Evolutionary conservation across 345 rosid species (phyloP).

Genomic region (Rhizophora mangle): DNA sequence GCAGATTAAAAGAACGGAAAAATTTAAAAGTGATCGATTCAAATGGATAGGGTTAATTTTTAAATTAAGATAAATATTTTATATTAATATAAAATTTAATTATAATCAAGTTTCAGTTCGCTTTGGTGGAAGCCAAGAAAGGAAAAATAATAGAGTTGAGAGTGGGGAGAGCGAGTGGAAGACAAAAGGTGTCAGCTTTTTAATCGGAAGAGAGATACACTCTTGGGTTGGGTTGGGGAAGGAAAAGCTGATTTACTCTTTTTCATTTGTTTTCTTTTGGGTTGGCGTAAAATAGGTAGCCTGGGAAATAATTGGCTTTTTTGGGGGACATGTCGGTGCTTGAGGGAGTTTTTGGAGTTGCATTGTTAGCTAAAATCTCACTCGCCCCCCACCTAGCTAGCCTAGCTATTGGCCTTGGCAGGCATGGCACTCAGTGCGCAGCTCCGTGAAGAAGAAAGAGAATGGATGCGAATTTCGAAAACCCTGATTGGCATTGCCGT

Average conservation of each 20-base stretch:
- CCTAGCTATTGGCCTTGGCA: slow-evolving; percentile 19
- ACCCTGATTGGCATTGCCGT: slow-evolving; percentile 35
- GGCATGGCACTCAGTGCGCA: slow-evolving; percentile 10
- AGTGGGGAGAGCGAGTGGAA: not conserved
- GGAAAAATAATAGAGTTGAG: not conserved
- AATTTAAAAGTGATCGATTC: too few relatives aligned
- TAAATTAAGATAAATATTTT: too few relatives aligned
- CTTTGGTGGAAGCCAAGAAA: too few relatives aligned
- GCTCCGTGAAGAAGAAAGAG: not conserved
- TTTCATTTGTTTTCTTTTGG: not conserved
- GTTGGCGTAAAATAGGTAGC: not conserved
- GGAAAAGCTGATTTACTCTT: slow-evolving; percentile 11
- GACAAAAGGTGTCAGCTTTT: slow-evolving; percentile 30
- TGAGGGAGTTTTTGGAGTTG: slow-evolving; percentile 24
- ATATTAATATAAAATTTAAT: too few relatives aligned
- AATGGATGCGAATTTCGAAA: slow-evolving; percentile 28
- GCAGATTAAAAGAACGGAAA: too few relatives aligned
- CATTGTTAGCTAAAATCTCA: too few relatives aligned
- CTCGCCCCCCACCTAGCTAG: too few relatives aligned
- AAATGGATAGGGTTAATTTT: too few relatives aligned
- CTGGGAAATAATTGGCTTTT: slow-evolving; percentile 17
- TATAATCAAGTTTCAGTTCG: too few relatives aligned
- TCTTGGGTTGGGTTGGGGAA: not conserved
- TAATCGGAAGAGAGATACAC: not conserved
- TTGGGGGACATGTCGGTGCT: slow-evolving; percentile 56